These are phyloP conservation scores for Ophiostoma sp. DNA, from an alignment of 2,329 filamentous ascomycete genomes.

Conservation along the genomic window DNA sequence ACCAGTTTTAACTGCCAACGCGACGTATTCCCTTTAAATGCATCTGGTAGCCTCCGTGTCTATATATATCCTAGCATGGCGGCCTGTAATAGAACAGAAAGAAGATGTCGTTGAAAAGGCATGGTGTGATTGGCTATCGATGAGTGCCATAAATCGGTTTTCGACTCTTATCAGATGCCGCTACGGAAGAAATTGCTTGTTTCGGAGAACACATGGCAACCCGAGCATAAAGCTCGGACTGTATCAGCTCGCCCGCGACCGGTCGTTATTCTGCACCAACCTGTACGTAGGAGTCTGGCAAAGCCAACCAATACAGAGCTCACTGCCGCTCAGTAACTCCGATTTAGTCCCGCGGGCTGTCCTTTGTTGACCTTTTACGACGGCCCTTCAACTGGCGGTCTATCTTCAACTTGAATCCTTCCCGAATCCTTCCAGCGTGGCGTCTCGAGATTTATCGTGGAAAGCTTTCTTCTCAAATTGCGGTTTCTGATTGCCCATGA, in stretches of 20 bases:
- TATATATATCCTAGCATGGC: background rate
- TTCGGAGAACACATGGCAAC: background rate
- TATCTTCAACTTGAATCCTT: too few relatives aligned
- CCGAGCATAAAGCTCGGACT: background rate
- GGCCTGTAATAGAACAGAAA: background rate
- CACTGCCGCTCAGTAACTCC: background rate
- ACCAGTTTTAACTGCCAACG: too few relatives aligned
- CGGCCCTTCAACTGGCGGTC: too few relatives aligned
- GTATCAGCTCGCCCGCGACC: background rate
- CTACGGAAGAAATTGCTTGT: constrained; percentile 8
- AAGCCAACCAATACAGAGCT: background rate
- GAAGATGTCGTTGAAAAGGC: background rate
- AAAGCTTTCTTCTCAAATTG: too few relatives aligned
- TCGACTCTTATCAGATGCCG: constrained; percentile 8
- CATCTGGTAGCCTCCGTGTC: too few relatives aligned
- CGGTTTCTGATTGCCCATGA: background rate
- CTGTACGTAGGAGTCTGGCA: background rate
- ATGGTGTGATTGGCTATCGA: background rate
- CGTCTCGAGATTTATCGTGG: background rate
- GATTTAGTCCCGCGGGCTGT: background rate
- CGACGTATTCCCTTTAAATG: too few relatives aligned
- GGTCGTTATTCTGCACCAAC: background rate
- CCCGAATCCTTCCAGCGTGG: too few relatives aligned
- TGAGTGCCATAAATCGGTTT: background rate
- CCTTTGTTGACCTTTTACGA: background rate